phyloP scores from a whole-genome alignment of 331 rosid genomes.

The Dryas integrifolia region DNA sequence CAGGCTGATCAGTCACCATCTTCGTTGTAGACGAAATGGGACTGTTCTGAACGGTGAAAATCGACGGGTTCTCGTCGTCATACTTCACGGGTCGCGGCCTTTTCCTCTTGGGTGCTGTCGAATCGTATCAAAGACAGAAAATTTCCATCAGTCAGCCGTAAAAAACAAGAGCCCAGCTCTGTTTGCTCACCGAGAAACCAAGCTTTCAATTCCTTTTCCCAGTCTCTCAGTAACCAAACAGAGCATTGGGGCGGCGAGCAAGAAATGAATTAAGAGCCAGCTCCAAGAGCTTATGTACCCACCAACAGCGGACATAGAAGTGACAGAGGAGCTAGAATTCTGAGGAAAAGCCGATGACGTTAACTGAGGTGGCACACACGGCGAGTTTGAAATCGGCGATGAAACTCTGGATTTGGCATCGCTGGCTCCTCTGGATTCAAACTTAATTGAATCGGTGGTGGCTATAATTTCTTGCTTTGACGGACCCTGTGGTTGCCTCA shows the following conservation, averaged over 20 bases:
- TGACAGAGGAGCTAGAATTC: conserved; percentile 53
- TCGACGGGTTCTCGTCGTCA: conserved; percentile 58
- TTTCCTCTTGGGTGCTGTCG: conserved; percentile 84
- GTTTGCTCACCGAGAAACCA: conserved; percentile 30
- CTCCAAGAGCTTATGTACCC: conserved; percentile 32
- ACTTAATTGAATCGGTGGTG: conserved; percentile 47
- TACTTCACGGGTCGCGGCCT: conserved; percentile 71
- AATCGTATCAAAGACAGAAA: conserved; percentile 5
- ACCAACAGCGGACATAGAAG: conserved; percentile 71
- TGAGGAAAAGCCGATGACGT: conserved; percentile 46
- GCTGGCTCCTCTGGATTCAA: conserved; percentile 49
- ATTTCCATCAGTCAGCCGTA: conserved; percentile 11
- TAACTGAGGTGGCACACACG: conserved; percentile 32
- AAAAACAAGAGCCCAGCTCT: background rate
- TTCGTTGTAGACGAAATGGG: conserved; percentile 50
- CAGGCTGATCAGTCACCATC: conserved; percentile 50
- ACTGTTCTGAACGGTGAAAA: conserved; percentile 44
- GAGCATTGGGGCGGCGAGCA: conserved; percentile 24
- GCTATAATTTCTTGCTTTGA: conserved; percentile 58
- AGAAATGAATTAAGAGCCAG: conserved; percentile 23
- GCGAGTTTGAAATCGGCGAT: conserved; percentile 74
- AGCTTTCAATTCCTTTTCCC: conserved; percentile 3
- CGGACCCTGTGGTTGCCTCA: conserved; percentile 89
- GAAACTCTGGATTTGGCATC: conserved; percentile 73
- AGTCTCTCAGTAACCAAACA: conserved; percentile 28